A percentile compares a stretch with the other conserved stretches of the same genome.
Evolutionary conservation across 139 green algal genomes (phyloP).

Genomic region (Gonium pectorale): DNA sequence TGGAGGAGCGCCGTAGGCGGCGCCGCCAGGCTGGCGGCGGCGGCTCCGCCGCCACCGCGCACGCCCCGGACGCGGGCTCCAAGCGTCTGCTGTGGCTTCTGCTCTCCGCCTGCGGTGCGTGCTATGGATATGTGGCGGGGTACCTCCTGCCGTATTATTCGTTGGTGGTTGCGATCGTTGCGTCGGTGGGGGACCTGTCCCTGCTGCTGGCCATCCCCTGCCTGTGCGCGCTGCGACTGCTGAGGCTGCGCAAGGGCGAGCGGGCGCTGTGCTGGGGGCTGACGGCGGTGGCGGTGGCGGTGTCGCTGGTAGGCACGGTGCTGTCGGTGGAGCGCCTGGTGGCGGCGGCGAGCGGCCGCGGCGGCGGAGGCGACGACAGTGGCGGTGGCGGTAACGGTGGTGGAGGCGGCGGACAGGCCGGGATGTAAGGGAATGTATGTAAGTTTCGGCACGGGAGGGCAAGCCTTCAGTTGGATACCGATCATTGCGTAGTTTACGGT

Average conservation of each 20-base stretch:
- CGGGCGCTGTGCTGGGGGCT: constrained; percentile 33
- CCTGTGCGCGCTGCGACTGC: constrained; percentile 50
- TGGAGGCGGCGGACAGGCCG: neutral
- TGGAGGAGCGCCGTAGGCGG: constrained; percentile 3
- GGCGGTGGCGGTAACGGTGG: neutral
- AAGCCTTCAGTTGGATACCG: too few relatives aligned
- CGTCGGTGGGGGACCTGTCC: constrained; percentile 52
- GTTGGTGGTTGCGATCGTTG: constrained; percentile 56
- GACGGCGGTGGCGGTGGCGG: constrained; percentile 4
- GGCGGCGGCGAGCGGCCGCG: neutral
- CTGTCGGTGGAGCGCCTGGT: constrained; percentile 39
- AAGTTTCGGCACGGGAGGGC: too few relatives aligned
- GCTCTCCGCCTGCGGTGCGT: constrained; percentile 28
- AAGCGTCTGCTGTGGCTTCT: constrained; percentile 39
- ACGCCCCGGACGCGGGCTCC: constrained; percentile 21
- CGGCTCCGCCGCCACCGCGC: neutral
- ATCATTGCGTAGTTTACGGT: too few relatives aligned
- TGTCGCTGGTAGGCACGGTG: constrained; percentile 35
- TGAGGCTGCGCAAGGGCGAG: constrained; percentile 29
- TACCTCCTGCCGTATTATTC: constrained; percentile 53
- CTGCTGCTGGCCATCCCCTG: constrained; percentile 50
- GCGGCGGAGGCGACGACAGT: neutral
- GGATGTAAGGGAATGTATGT: too few relatives aligned
- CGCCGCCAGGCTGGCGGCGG: neutral
- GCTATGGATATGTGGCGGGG: constrained; percentile 32